phyloP scores from a whole-genome alignment of 345 rosid genomes.

The Noccaea caerulescens region DNA sequence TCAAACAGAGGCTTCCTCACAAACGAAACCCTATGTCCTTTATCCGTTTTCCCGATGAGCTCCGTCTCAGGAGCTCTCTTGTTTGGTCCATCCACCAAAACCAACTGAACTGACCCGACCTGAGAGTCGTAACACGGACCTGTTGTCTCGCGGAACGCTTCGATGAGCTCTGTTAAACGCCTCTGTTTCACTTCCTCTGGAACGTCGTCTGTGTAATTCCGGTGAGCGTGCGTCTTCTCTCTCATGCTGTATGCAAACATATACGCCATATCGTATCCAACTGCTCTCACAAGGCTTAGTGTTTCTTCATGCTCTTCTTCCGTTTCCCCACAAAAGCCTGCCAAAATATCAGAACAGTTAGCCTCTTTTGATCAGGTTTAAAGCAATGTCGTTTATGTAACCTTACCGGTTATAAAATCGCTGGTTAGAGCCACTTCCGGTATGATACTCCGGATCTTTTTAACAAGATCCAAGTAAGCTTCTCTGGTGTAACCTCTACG shows the following conservation, averaged over 20 bases:
- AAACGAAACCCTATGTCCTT: conserved; percentile 81
- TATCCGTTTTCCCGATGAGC: conserved; percentile 84
- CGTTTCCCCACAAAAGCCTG: conserved; percentile 95
- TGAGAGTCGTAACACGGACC: conserved; percentile 76
- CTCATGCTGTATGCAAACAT: conserved; percentile 99
- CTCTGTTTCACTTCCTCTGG: conserved; percentile 86
- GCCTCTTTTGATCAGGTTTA: background rate
- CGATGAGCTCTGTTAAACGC: conserved; percentile 79
- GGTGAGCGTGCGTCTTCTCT: conserved; percentile 89
- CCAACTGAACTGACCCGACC: conserved; percentile 71
- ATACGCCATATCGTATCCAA: conserved; percentile 94
- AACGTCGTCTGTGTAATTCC: conserved; percentile 74
- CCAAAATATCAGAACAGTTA: conserved; percentile 3
- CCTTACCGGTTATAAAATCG: conserved; percentile 85
- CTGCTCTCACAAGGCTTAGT: conserved; percentile 64
- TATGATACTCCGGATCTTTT: conserved; percentile 70
- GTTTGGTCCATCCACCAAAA: conserved; percentile 89
- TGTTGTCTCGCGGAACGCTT: conserved; percentile 78
- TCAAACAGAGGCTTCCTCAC: conserved; percentile 50
- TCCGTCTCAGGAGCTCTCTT: conserved; percentile 87
- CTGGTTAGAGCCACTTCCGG: conserved; percentile 89
- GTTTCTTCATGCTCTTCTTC: conserved; percentile 89
- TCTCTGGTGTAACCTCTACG: conserved; percentile 88
- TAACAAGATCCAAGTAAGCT: conserved; percentile 87
- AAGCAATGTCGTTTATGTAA: conserved; percentile 15